Base-by-base conservation (phyloP, 1,284 basidiomycete genomes). In the Cystobasidium slooffiae region DNA sequence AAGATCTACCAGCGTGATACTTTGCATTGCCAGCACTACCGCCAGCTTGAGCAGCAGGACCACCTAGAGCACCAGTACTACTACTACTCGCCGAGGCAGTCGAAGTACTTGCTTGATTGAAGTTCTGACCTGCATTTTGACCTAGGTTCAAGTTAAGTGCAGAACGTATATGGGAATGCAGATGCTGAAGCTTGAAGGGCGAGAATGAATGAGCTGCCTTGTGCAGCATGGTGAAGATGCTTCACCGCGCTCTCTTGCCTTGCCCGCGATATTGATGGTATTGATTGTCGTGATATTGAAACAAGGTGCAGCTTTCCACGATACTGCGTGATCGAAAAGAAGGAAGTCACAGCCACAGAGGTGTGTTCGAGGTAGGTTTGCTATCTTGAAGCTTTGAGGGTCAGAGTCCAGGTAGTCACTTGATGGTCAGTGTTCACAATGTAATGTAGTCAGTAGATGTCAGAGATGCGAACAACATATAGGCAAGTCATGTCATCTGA, bases 161-260 rank as follows among this genome's bases (percentile, higher is more conserved):
- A 14, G 62, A 65, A 14, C 70, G 37, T 41, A 73, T 59, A 41
- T 73, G 70, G 2, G 47, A 53, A 24, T 73, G 70, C 22, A 73
- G 62, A 46, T 73, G 70, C 43, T 65, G 63, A 9, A 73, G 70
- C 63, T 73, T 73, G 63, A 73, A 73, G 41, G 70, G 70, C 47
- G 69, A 72, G 49, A 72, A 72, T 9, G 69, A 72, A 39, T 59
- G 56, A 46, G 69, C 69, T 52, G 69, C 69, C 52, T 72, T 72
- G 44, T 72, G 69, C 58, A 72, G 69, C 69, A 72, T 72, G 31
- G 12, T 61, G 52, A 47, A 22, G 41, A 24, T 14, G 55, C 14
- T 18, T n/a, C 12, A 14, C 14, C 24, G 55, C 55, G 55, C n/a
- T 22, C 55, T 56, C 31, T 37, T 14, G 31, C 16, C 31, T 37